A percentile compares a stretch with the other conserved stretches of the same genome.
These are phyloP conservation scores for Talaromyces sp. DNA, from an alignment of 2,329 filamentous ascomycete species.

Conservation along the genomic window DNA sequence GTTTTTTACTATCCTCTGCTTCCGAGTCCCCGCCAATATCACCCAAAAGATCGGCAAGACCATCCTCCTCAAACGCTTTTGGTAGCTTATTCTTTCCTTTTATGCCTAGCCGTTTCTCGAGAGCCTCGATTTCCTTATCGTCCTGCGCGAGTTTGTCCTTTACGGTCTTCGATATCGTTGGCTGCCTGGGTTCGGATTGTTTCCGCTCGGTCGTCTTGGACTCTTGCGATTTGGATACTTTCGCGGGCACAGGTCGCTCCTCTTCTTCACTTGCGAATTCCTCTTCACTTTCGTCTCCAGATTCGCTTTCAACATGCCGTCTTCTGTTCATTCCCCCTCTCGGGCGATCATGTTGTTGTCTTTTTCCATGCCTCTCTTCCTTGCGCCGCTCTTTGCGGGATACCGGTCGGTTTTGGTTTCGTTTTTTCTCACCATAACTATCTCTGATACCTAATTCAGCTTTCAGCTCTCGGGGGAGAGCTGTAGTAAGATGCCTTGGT, in stretches of 20 bases:
- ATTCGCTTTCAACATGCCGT: slow-evolving; percentile 30
- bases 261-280: slow-evolving; percentile 21
- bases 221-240: slow-evolving; percentile 6
- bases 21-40: slow-evolving; percentile 60
- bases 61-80: slow-evolving; percentile 76
- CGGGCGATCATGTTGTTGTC: slow-evolving; percentile 38
- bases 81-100: slow-evolving; percentile 72
- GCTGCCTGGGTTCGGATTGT: slow-evolving; percentile 25
- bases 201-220: slow-evolving; percentile 5
- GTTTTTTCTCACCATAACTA: slow-evolving; percentile 35
- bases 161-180: slow-evolving; percentile 42
- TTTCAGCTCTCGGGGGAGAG: slow-evolving; percentile 40
- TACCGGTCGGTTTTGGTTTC: slow-evolving; percentile 30
- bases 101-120: slow-evolving; percentile 86
- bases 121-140: slow-evolving; percentile 79
- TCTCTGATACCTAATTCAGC: slow-evolving; percentile 43
- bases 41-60: slow-evolving; percentile 73
- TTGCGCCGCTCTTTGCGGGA: slow-evolving; percentile 66
- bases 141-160: slow-evolving; percentile 71
- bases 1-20: slow-evolving; percentile 49
- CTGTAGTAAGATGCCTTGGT: slow-evolving; percentile 43
- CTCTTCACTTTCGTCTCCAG: slow-evolving; percentile 25
- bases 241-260: slow-evolving; percentile 11
- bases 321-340: slow-evolving; percentile 24
- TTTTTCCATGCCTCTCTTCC: slow-evolving; percentile 61